These are phyloP conservation scores for Verticillium tricorpus DNA, from an alignment of 2,329 filamentous ascomycete species.

Conservation along the genomic window DNA sequence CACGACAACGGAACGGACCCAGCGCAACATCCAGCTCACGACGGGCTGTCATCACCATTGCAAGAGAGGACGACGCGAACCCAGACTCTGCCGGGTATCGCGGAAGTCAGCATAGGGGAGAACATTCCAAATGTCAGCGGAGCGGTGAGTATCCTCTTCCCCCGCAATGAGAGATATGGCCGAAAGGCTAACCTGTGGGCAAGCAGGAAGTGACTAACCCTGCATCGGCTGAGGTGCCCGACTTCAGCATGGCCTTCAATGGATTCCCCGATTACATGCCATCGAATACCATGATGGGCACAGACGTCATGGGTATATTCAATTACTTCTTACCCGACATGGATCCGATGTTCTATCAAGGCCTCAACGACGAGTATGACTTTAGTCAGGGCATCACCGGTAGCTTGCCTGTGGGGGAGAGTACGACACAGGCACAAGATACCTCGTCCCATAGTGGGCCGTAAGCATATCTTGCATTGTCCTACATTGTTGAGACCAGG, in stretches of 20 bases:
- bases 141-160: neutral
- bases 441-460: too few species aligned
- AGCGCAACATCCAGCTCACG: neutral
- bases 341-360: conserved; percentile 16
- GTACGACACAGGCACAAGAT: neutral
- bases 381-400: neutral
- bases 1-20: neutral
- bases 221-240: neutral
- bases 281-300: conserved; percentile 11
- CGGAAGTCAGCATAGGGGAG: neutral
- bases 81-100: neutral
- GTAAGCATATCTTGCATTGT: too few species aligned
- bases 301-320: conserved; percentile 20
- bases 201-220: neutral
- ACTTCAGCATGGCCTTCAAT: neutral
- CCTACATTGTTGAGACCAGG: too few species aligned
- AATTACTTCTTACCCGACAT: conserved; percentile 18
- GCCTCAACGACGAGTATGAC: neutral
- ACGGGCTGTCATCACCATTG: neutral
- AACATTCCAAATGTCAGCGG: neutral
- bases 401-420: neutral
- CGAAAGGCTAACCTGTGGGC: neutral
- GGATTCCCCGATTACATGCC: conserved; percentile 1
- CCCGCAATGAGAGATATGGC: neutral
- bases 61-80: neutral